Evolutionary conservation across 306 rosid genomes (phyloP).

Genomic region (Hippophae tibetana): DNA sequence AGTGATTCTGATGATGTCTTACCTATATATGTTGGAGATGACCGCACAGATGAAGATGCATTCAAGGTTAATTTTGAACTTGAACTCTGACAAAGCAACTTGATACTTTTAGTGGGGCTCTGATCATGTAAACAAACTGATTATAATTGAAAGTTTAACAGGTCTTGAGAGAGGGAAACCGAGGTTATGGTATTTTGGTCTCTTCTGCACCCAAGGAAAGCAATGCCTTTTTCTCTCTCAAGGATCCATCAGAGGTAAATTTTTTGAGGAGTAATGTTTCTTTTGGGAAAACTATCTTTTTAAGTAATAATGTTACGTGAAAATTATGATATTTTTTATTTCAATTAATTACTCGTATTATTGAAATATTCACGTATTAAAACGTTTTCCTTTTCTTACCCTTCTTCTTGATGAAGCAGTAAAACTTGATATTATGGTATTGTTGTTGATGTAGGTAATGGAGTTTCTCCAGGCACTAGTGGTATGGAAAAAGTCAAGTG

Average conservation of each 20-base stretch:
- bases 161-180: slow-evolving; percentile 67
- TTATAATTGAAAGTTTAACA: slow-evolving; percentile 17
- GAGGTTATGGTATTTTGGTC: slow-evolving; percentile 79
- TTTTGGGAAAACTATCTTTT: too few relatives aligned
- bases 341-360: too few relatives aligned
- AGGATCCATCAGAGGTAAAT: slow-evolving; percentile 82
- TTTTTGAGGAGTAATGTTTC: background rate
- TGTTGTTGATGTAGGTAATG: slow-evolving; percentile 58
- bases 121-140: slow-evolving; percentile 1
- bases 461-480: slow-evolving; percentile 78
- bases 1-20: slow-evolving; percentile 69
- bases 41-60: slow-evolving; percentile 92
- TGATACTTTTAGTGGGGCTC: slow-evolving; percentile 15
- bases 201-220: slow-evolving; percentile 76
- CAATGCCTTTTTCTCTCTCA: slow-evolving; percentile 69
- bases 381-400: too few relatives aligned
- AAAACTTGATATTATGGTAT: too few relatives aligned
- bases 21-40: slow-evolving; percentile 90
- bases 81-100: background rate
- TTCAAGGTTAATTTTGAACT: slow-evolving; percentile 48
- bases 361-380: too few relatives aligned
- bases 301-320: too few relatives aligned
- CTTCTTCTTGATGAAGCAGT: too few relatives aligned
- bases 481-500: slow-evolving; percentile 50
- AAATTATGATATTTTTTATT: too few relatives aligned